A percentile compares a stretch with the other conserved stretches of the same genome.
Evolutionary conservation across 192 early-diverging fungal species (phyloP).

Genomic region (Podila epicladia): DNA sequence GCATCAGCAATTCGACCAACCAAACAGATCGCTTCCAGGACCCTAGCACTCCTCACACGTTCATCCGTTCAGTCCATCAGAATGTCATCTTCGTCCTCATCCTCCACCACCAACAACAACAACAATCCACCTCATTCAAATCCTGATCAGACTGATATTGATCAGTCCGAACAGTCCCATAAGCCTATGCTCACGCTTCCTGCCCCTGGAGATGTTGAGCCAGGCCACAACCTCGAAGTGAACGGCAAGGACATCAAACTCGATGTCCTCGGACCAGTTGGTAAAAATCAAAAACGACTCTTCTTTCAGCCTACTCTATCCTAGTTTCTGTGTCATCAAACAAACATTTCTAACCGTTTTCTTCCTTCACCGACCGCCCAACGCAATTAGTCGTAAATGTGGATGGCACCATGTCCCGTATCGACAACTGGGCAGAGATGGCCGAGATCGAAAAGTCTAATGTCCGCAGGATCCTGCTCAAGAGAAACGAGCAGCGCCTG

Average conservation of each 20-base stretch:
- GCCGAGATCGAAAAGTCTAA: slow-evolving; percentile 61
- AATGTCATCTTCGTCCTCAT: neutral
- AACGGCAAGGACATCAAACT: slow-evolving; percentile 55
- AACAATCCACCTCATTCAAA: neutral
- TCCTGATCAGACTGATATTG: neutral
- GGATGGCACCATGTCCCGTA: slow-evolving; percentile 59
- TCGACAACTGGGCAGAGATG: slow-evolving; percentile 65
- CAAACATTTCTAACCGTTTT: too few species aligned
- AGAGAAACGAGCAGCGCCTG: slow-evolving; percentile 54
- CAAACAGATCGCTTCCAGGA: too few species aligned
- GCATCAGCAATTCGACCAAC: too few species aligned
- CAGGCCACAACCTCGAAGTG: slow-evolving; percentile 29
- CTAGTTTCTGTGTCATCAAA: too few species aligned
- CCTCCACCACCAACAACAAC: neutral
- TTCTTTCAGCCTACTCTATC: too few species aligned
- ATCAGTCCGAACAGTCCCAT: neutral
- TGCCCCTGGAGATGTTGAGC: slow-evolving; percentile 40
- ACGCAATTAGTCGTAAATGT: slow-evolving; percentile 56
- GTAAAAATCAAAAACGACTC: slow-evolving; percentile 20
- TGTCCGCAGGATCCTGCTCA: slow-evolving; percentile 58
- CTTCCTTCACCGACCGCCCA: too few species aligned
- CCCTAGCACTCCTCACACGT: too few species aligned
- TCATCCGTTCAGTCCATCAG: too few species aligned
- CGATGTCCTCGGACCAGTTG: slow-evolving; percentile 56
- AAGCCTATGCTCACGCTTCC: slow-evolving; percentile 55